A percentile compares a stretch with the other conserved stretches of the same genome.
These are phyloP conservation scores for Lentinula novae-zelandiae DNA, from an alignment of 1,284 basidiomycete species.

Conservation along the genomic window DNA sequence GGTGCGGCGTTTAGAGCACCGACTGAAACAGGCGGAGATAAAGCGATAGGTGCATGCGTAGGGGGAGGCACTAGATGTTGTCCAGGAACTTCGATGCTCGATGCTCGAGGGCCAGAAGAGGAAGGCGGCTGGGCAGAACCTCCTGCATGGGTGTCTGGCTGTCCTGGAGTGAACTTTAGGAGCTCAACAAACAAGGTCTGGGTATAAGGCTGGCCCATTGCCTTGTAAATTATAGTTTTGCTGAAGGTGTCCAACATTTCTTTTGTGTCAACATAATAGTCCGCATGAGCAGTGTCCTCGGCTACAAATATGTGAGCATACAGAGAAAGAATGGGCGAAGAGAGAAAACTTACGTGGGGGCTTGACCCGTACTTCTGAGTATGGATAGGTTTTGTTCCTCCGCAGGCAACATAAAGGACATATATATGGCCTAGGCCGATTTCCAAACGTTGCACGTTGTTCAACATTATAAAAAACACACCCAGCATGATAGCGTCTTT, in stretches of 20 bases:
- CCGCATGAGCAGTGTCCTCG: constrained; percentile 39
- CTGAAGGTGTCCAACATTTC: constrained; percentile 72
- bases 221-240: constrained; percentile 66
- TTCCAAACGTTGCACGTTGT: constrained; percentile 4
- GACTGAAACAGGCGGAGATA: constrained; percentile 20
- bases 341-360: constrained; percentile 48
- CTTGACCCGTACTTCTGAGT: constrained; percentile 70
- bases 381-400: constrained; percentile 63
- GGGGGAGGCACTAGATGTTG: background rate
- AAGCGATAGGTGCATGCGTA: background rate
- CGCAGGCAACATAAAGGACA: constrained; percentile 75
- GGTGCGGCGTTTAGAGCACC: background rate
- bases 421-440: constrained; percentile 41
- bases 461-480: constrained; percentile 65
- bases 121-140: constrained; percentile 18
- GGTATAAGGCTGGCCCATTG: constrained; percentile 56
- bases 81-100: constrained; percentile 19
- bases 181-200: constrained; percentile 74
- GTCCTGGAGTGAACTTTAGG: constrained; percentile 51
- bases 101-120: constrained; percentile 21
- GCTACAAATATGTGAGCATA: constrained; percentile 15
- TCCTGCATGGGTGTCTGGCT: constrained; percentile 33
- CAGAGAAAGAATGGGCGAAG: constrained; percentile 12
- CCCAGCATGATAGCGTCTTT: constrained; percentile 63
- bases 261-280: constrained; percentile 64